Evolutionary conservation across 106 monocot species (phyloP).

Genomic region (Ottelia alismoides): DNA sequence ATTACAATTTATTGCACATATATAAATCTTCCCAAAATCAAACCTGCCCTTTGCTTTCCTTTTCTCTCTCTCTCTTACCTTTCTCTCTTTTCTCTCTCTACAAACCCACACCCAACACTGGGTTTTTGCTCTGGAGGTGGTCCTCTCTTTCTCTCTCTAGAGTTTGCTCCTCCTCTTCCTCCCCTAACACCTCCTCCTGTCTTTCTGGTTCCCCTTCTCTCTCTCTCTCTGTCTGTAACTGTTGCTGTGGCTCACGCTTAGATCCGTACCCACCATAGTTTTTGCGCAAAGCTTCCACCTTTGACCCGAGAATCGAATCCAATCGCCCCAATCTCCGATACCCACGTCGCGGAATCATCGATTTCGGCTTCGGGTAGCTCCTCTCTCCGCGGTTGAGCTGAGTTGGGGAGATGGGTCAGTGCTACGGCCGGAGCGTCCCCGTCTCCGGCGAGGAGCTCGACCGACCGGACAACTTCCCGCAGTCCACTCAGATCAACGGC

Average conservation of each 20-base stretch:
- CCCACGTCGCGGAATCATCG: conserved; percentile 1
- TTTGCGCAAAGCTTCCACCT: not conserved
- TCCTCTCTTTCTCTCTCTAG: no score
- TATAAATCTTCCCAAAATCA: no score
- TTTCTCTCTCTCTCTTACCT: no score
- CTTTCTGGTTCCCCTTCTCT: not conserved
- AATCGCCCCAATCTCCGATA: not conserved
- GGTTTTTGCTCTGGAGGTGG: no score
- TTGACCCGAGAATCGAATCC: not conserved
- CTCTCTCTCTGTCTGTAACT: not conserved
- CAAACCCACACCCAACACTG: no score
- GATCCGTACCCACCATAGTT: not conserved
- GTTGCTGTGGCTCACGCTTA: not conserved
- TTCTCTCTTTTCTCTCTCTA: no score
- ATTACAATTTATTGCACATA: no score
- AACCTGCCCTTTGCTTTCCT: no score
- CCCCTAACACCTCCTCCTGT: not conserved
- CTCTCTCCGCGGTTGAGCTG: not conserved
- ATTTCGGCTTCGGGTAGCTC: not conserved
- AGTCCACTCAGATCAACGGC: conserved; percentile 3
- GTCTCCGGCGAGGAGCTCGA: conserved; percentile 15
- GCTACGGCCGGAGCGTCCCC: conserved; percentile 45
- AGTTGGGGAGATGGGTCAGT: conserved; percentile 48
- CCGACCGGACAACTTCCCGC: not conserved
- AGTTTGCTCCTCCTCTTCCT: not conserved